Evolutionary conservation across 805 yeast species (phyloP), one percentile per base, ranked within the genome.

Genomic region (Pichia occidentalis): DNA sequence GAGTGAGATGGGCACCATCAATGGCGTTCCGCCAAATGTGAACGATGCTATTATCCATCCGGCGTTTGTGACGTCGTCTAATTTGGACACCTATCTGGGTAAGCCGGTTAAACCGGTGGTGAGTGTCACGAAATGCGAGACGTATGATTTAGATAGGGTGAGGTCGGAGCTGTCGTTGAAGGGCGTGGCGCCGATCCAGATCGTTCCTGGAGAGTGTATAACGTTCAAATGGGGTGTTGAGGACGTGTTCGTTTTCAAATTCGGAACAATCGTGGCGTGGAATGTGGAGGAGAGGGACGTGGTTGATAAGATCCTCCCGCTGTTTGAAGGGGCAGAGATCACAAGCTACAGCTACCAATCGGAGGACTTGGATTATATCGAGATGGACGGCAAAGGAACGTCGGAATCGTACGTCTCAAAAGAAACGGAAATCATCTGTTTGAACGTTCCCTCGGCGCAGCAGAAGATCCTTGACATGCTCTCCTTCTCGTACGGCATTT

Each of bases 181-280:
- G n/a, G 71, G 67, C 4, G 52, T 61, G 23, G 43, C 57, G 22
- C 60, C 65, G 13, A 51, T 46, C 21, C 58, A 56, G 32, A 52
- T 57, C 10, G 60, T 57, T 14, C 48, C 48, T 12, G 77, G 76
- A 26, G 92, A 84, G 53, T 85, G 84, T 11, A 65, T 83, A 0
- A 73, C 74, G 41, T 71, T 77, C 37, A 64, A 63, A 22, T 65
- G 45, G 46, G 24, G 50, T 22, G 5, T 29, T n/a, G 32, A 34
- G 2, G 31, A 51, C 11, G 64, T 86, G 3, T 69, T 87, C 61
- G 65, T 87, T 1, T 62, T 88, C 29, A 71, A 77, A 4, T 79
- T 80, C 48, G 97, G 96, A 3, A 75, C 95, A 0, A 62, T 87
- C 10, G 85, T 85, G 11, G 83, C 85, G 0, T 87, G 95, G 95